These are phyloP conservation scores for Neofusicoccum cordaticola DNA, from an alignment of 2,329 filamentous ascomycete genomes.

Conservation along the genomic window DNA sequence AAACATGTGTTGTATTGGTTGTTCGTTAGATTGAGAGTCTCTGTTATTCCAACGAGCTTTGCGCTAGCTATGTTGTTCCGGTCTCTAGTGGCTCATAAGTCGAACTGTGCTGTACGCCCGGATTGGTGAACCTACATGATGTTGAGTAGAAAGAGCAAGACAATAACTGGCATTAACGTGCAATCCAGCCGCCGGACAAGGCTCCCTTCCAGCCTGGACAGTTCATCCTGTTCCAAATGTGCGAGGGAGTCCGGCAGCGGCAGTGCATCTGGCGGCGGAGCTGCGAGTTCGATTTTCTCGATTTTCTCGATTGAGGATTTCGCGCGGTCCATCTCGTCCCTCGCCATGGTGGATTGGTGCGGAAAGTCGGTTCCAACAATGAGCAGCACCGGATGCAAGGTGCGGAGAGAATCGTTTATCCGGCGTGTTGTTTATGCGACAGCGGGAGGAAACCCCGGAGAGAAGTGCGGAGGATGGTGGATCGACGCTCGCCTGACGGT, in stretches of 20 bases:
- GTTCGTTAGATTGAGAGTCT: constrained; percentile 27
- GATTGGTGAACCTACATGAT: neutral
- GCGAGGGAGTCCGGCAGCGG: neutral
- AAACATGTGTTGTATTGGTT: constrained; percentile 31
- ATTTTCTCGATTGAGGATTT: neutral
- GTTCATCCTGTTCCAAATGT: neutral
- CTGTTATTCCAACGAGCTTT: constrained; percentile 31
- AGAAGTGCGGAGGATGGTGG: neutral
- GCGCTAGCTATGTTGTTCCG: constrained; percentile 35
- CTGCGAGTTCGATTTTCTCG: neutral
- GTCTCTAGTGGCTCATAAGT: neutral
- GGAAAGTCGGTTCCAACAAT: neutral
- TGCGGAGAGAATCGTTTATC: too few relatives aligned
- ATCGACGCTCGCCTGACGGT: neutral
- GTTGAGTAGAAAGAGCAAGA: constrained; percentile 14
- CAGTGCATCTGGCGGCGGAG: neutral
- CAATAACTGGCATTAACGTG: constrained; percentile 16
- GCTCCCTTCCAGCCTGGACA: constrained; percentile 20
- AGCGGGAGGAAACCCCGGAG: neutral
- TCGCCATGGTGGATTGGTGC: neutral
- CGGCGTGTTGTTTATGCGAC: neutral
- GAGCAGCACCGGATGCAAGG: too few relatives aligned
- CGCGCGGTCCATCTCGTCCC: neutral
- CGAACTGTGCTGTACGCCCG: neutral
- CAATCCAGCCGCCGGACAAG: constrained; percentile 17